Conservation (phyloP, 306 rosid genomes). For the Vigna hirtella region DNA sequence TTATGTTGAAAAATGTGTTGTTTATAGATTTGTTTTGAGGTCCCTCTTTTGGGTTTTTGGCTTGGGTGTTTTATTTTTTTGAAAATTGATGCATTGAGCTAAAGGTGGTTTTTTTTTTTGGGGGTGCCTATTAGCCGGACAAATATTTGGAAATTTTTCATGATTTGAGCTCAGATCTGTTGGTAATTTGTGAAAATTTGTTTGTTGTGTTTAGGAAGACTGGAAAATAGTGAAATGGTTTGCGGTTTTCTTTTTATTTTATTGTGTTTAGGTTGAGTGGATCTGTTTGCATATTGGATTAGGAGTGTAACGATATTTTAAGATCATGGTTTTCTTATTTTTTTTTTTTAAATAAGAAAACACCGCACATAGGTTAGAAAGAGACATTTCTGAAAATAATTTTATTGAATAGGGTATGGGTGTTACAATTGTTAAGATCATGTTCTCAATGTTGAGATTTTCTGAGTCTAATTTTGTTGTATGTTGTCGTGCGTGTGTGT, state of each 20-base stretch:
- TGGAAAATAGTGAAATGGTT: conserved; percentile 19
- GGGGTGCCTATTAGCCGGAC: conserved; percentile 4
- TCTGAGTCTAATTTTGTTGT: conserved; percentile 1
- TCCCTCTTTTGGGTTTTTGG: not conserved
- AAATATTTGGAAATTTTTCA: not conserved
- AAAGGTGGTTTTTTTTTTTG: not conserved
- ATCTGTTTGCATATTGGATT: conserved; percentile 25
- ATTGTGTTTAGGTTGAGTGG: not conserved
- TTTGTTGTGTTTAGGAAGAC: conserved; percentile 16
- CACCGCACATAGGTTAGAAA: not conserved
- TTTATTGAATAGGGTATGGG: not conserved
- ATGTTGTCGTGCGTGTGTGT: no score
- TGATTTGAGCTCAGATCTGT: conserved; percentile 58
- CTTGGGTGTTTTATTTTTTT: not conserved
- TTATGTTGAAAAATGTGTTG: no score
- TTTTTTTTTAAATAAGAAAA: not conserved
- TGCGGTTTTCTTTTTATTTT: not conserved
- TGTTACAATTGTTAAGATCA: not conserved
- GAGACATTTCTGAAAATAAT: not conserved
- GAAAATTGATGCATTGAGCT: not conserved
- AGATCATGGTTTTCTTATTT: not conserved
- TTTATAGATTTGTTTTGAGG: conserved; percentile 28
- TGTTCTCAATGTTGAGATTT: not conserved
- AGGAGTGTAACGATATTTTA: not conserved
- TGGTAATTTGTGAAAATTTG: conserved; percentile 14